Evolutionary conservation across 1,284 basidiomycete genomes (phyloP), one percentile per base, ranked within the genome.

Genomic region (Anthracocystis panici-leucophaei): DNA sequence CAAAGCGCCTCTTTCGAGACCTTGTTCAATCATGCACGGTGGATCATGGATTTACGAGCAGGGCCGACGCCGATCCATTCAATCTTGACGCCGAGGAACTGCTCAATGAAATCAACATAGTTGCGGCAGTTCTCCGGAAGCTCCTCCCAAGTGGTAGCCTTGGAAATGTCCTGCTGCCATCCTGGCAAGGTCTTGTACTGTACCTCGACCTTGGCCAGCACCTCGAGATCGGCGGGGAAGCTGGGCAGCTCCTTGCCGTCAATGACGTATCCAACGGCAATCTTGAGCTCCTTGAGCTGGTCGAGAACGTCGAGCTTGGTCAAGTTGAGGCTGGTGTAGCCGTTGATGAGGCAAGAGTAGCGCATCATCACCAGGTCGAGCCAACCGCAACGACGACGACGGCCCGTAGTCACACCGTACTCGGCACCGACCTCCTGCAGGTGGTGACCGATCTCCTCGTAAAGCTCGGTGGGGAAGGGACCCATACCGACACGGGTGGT

Each of bases 251-350:
- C 91, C 82, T 92, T 89, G 44, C 91, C 94, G 65, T 94, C 89
- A 27, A 93, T 86, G 59, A 89, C 87, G 87, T 99, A 99, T 82
- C 89, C 91, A 50, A 92, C 89, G 10, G 89, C 95, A 33, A 99
- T 88, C 87, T 96, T 93, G 88, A 99, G 92, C 87, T 96, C 93
- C 1, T 90, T 86, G 46, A 99, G 89, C 56, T 89, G 88, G 82
- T 98, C 95, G 45, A 99, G 89, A 16, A 99, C 89, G 82, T 99
- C 96, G 64, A 99, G 90, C 86, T 99, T 99, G 72, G 96, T 99
- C 78, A 99, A 88, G 87, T 99, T 99, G 78, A 98, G 88, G 62
- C 88, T 86, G 81, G 96, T 94, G 87, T 98, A 99, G 46, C 96
- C 96, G 87, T 99, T 99, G 89, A 99, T 94, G 75, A 94, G 87